These are phyloP conservation scores for Myriosclerotinia curreyana DNA, from an alignment of 2,329 filamentous ascomycete genomes.

Conservation along the genomic window DNA sequence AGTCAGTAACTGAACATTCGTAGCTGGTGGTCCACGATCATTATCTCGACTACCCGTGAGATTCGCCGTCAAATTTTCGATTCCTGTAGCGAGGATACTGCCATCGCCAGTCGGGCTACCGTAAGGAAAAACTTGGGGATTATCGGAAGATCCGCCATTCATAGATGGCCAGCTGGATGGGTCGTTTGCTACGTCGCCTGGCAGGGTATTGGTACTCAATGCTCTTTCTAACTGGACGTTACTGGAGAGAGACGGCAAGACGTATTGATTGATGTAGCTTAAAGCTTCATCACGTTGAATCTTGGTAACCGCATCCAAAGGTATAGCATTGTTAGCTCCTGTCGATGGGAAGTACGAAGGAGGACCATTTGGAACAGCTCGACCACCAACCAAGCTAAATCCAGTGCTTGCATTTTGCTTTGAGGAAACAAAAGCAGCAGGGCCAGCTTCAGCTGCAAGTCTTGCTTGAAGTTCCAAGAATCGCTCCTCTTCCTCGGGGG, in stretches of 20 bases:
- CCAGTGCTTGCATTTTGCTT: conserved; percentile 55
- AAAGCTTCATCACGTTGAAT: conserved; percentile 65
- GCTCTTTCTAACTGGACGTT: conserved; percentile 40
- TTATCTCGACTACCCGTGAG: conserved; percentile 25
- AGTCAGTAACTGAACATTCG: conserved; percentile 50
- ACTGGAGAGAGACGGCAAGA: conserved; percentile 49
- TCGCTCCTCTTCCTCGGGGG: conserved; percentile 63
- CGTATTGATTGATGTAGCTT: conserved; percentile 67
- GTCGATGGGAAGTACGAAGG: conserved; percentile 59
- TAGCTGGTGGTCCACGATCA: conserved; percentile 34
- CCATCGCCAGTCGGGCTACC: conserved; percentile 32
- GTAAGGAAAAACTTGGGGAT: conserved; percentile 26
- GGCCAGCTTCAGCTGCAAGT: conserved; percentile 52
- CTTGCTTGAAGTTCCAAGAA: conserved; percentile 66
- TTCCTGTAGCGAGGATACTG: conserved; percentile 32
- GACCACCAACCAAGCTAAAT: conserved; percentile 61
- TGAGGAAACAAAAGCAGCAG: conserved; percentile 54
- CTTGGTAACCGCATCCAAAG: conserved; percentile 59
- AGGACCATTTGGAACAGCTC: conserved; percentile 61
- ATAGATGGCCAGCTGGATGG: conserved; percentile 30
- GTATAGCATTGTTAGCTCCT: conserved; percentile 36
- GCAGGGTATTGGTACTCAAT: conserved; percentile 37
- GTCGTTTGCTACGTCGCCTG: conserved; percentile 35
- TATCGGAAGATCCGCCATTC: conserved; percentile 28
- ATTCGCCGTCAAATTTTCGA: conserved; percentile 39